Base-by-base conservation (phyloP, 2,329 filamentous ascomycete genomes). In the Neofusicoccum umdonicola region DNA sequence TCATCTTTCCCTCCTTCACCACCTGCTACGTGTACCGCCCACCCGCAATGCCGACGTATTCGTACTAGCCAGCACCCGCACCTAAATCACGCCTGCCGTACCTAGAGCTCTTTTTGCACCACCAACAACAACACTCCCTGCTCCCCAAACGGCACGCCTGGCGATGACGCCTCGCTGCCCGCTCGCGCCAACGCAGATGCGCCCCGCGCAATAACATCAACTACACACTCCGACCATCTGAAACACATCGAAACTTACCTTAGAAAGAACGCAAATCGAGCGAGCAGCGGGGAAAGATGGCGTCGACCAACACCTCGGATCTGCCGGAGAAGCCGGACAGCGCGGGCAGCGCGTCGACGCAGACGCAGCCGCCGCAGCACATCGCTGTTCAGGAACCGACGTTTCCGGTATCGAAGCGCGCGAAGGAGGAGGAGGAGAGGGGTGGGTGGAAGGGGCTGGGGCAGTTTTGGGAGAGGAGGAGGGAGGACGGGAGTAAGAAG, bases 401-500 rank as follows among this genome's bases (percentile, higher is more conserved):
- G n/a, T 6, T 47, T 2, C 31, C 42, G 17, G 7, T 19, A 1
- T 60, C 41, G 12, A 15, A 37, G 31, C 42, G 42, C 6, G 39
- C 7, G 31, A 17, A 13, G 12, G 42, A 4, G 17, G 42, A 4
- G 17, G 17, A 17, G 27, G 11, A 22, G 31, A 35, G 17, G 7
- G 17, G 5, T 11, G 11, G 11, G 6, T 34, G 41, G 39, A 45
- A 45, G 27, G 44, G 15, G 39, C 5, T 47, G 12, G 42, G 56
- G 39, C 48, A 17, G 42, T 47, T 60, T 37, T 47, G 41, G 56
- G 56, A 60, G 42, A 37, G 56, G 41, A 60, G n/a, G 34, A 47
- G 12, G n/a, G 42, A 37, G 27, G 56, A 60, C 12, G 56, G 56
- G 17, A 60, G 31, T 12, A 60, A 60, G 42, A 60, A 60, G 56